These are phyloP conservation scores for Podila epigama DNA, from an alignment of 192 early-diverging fungal genomes.

Conservation along the genomic window DNA sequence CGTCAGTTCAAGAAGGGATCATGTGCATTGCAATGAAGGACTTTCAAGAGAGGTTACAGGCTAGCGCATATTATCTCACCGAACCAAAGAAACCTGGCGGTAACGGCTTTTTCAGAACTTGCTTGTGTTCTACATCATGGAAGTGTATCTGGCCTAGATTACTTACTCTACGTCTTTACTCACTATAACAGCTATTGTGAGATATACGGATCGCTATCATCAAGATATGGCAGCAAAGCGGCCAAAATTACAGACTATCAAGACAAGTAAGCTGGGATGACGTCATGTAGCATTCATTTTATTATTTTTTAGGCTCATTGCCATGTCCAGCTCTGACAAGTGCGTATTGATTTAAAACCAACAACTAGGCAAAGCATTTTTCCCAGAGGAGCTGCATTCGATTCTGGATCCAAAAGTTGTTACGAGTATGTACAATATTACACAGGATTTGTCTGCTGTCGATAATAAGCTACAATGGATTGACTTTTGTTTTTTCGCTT, in stretches of 20 bases:
- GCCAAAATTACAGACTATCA: constrained; percentile 29
- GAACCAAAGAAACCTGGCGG: constrained; percentile 37
- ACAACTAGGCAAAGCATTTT: constrained; percentile 45
- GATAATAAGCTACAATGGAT: not conserved
- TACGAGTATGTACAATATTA: constrained; percentile 23
- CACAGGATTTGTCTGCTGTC: not conserved
- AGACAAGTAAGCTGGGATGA: constrained; percentile 22
- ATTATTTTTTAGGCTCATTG: constrained; percentile 1
- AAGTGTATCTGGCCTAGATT: no score
- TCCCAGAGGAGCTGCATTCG: constrained; percentile 43
- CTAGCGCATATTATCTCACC: constrained; percentile 38
- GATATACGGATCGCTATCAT: constrained; percentile 46
- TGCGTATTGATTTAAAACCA: no score
- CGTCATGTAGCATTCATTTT: not conserved
- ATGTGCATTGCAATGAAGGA: constrained; percentile 32
- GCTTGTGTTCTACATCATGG: no score
- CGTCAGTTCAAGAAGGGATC: constrained; percentile 15
- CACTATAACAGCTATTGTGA: constrained; percentile 19
- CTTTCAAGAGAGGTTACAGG: constrained; percentile 18
- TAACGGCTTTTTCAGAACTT: no score
- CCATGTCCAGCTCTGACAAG: no score
- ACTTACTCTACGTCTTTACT: not conserved
- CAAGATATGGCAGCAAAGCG: constrained; percentile 26
- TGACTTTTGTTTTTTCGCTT: not conserved
- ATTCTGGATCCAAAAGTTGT: constrained; percentile 40